Base-by-base conservation (phyloP, 2,329 filamentous ascomycete genomes). In the Macrophomina tecta region DNA sequence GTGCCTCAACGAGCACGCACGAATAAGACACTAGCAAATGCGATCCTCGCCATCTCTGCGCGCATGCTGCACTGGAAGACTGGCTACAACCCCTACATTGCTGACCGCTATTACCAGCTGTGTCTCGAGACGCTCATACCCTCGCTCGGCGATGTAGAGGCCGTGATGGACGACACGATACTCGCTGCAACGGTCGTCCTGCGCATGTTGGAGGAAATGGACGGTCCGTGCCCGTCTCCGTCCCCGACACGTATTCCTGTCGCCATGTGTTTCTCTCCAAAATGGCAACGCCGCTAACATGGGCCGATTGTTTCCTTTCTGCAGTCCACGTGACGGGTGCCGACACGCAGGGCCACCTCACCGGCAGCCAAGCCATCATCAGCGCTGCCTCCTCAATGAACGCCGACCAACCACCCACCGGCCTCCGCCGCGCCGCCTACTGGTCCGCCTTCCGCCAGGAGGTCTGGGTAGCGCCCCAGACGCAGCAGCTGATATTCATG, bases 121-220 rank as follows among this genome's bases (percentile, higher is more conserved):
- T 81, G 79, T 64, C 77, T 81, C 34, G 72, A 78, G 32, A 79
- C 77, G 2, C 65, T 81, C 18, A 81, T 81, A 3, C 79, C 80
- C 2, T 76, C 77, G 1, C 68, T 82, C 2, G 76, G 79, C 66
- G 73, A 81, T 32, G 76, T 75, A 30, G 71, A 76, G n/a, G 74
- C 79, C 16, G 77, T 77, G 28, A 76, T 76, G 61, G 79, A 81
- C 53, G 79, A 81, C 64, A 75, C 78, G 34, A 71, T 81, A 1
- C 71, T 81, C 28, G 77, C 79, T 46, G 79, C 79, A 1, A 80
- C 79, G 1, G 77, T 81, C 12, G 78, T 82, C 28, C 66, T 82
- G 11, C 74, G 79, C 11, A 70, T 80, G 9, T 70, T 80, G 28
- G 79, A 82, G 68, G 80, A 81, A 64, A 80, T 80, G 72, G 80